Percentiles rank a stretch among this genome's conserved stretches.
These are phyloP conservation scores for Angophora floribunda DNA, from an alignment of 345 rosid genomes.

Conservation along the genomic window DNA sequence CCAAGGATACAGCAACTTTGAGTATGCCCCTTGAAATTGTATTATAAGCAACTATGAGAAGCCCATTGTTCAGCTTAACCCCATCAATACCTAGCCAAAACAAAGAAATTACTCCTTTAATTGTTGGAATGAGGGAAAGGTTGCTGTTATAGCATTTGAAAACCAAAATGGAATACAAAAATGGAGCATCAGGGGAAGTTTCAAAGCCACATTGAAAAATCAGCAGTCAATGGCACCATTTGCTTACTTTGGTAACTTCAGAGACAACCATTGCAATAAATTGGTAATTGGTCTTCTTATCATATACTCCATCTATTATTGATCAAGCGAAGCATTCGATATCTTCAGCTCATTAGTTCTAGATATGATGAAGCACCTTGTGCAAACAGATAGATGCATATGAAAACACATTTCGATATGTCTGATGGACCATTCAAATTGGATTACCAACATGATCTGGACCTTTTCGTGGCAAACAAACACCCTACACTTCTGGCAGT, in stretches of 20 bases:
- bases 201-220: neutral
- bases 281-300: neutral
- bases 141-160: neutral
- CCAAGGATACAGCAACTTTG: conserved; percentile 58
- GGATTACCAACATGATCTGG: neutral
- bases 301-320: neutral
- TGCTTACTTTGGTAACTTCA: neutral
- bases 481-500: neutral
- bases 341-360: neutral
- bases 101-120: neutral
- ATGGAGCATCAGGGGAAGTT: neutral
- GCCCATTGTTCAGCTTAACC: conserved; percentile 63
- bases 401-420: neutral
- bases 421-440: neutral
- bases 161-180: neutral
- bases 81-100: conserved; percentile 69
- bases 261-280: neutral
- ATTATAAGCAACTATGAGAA: conserved; percentile 68
- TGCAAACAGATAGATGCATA: neutral
- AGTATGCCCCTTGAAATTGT: conserved; percentile 76
- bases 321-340: neutral
- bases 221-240: neutral
- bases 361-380: neutral
- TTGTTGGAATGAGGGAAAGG: neutral
- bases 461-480: neutral